Evolutionary conservation across 306 rosid genomes (phyloP).

Genomic region (Prunus fruticosa): DNA sequence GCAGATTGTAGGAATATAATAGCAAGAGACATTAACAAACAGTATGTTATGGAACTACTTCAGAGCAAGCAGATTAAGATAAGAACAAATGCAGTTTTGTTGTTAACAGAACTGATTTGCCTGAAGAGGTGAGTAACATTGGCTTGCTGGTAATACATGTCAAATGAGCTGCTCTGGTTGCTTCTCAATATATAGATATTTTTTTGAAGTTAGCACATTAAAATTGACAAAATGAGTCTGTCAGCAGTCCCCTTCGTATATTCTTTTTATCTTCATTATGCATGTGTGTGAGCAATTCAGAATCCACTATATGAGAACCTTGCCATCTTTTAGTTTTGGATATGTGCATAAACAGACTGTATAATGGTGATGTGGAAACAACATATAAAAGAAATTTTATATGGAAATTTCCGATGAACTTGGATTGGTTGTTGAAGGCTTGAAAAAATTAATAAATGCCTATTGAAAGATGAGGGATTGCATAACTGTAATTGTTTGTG

Average conservation of each 20-base stretch:
- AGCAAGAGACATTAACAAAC: constrained; percentile 46
- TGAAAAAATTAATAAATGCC: not conserved
- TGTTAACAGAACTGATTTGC: constrained; percentile 55
- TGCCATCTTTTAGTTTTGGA: not conserved
- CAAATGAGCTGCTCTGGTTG: too few relatives aligned
- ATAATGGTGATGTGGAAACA: not conserved
- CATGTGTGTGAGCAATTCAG: not conserved
- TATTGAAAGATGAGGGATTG: not conserved
- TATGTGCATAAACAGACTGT: not conserved
- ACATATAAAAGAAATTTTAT: not conserved
- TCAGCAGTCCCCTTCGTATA: not conserved
- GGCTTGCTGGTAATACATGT: not conserved
- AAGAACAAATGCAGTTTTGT: constrained; percentile 42
- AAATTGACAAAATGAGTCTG: too few relatives aligned
- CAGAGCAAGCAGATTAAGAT: constrained; percentile 46
- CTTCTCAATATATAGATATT: too few relatives aligned
- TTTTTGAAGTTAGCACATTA: too few relatives aligned
- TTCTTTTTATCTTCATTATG: not conserved
- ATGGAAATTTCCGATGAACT: not conserved
- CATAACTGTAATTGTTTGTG: not conserved
- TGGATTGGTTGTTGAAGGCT: not conserved
- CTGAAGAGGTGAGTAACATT: constrained; percentile 43
- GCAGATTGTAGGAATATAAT: constrained; percentile 48
- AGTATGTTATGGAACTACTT: constrained; percentile 59
- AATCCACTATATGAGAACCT: not conserved